Evolutionary conservation across 495 filamentous ascomycete genomes (phyloP).

Genomic region (Lasiosphaeria miniovina): DNA sequence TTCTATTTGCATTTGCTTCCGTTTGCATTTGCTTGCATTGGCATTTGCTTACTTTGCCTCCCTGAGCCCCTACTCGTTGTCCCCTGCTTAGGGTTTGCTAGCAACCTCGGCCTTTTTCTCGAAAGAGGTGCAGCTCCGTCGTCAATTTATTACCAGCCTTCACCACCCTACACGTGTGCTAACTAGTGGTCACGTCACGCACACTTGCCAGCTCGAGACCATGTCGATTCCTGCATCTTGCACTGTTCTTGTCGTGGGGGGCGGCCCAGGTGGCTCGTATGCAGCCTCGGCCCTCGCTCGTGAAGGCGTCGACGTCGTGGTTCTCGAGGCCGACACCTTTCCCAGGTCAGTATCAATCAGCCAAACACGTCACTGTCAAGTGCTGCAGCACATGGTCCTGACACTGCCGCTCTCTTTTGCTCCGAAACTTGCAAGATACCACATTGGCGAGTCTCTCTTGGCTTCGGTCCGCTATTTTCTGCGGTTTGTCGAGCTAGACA

Average conservation of each 20-base stretch:
- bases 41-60: too few relatives aligned
- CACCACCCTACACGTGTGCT: too few relatives aligned
- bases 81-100: too few relatives aligned
- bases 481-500: constrained; percentile 46
- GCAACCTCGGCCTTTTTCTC: too few relatives aligned
- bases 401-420: background rate
- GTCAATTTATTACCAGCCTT: too few relatives aligned
- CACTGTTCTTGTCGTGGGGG: constrained; percentile 45
- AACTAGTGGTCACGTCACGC: too few relatives aligned
- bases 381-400: background rate
- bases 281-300: constrained; percentile 41
- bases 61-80: too few relatives aligned
- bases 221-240: constrained; percentile 32
- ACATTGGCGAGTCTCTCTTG: constrained; percentile 51
- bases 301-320: constrained; percentile 41
- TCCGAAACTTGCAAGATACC: constrained; percentile 31
- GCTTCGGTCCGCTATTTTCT: constrained; percentile 48
- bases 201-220: background rate
- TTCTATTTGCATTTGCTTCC: too few relatives aligned
- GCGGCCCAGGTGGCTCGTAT: constrained; percentile 49
- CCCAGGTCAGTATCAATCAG: constrained; percentile 32
- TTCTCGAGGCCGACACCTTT: constrained; percentile 47
- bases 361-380: background rate
- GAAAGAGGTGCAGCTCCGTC: too few relatives aligned
- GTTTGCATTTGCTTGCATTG: too few relatives aligned